Evolutionary conservation across 768 basidiomycete species (phyloP).

Genomic region (Amanita phalloides): DNA sequence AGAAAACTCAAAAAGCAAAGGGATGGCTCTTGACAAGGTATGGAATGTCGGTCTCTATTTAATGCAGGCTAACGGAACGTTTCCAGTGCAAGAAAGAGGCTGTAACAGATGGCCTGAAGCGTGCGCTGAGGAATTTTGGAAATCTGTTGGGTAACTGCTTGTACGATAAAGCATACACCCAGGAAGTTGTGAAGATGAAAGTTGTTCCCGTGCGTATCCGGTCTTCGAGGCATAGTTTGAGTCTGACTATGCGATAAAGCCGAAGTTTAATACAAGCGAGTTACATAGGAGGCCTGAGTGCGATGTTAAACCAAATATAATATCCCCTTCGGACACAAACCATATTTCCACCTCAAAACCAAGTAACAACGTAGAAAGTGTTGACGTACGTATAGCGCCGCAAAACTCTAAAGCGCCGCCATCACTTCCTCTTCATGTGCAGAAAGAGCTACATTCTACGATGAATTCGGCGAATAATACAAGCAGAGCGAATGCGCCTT

Average conservation of each 20-base stretch:
- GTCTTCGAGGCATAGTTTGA: neutral
- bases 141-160: constrained; percentile 93
- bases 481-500: neutral
- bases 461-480: constrained; percentile 1
- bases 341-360: constrained; percentile 3
- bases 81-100: constrained; percentile 95
- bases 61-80: neutral
- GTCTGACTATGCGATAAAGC: constrained; percentile 23
- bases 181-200: constrained; percentile 82
- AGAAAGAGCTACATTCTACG: constrained; percentile 6
- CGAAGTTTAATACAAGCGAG: constrained; percentile 56
- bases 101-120: constrained; percentile 89
- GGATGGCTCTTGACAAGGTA: constrained; percentile 85
- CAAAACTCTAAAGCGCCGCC: constrained; percentile 19
- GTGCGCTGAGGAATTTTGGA: constrained; percentile 85
- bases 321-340: constrained; percentile 9
- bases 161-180: constrained; percentile 88
- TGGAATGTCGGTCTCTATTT: constrained; percentile 11
- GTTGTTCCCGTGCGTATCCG: constrained; percentile 57
- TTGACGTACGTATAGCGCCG: constrained; percentile 9
- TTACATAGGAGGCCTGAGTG: constrained; percentile 67
- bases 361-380: constrained; percentile 1
- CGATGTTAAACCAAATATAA: constrained; percentile 23
- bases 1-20: constrained; percentile 84
- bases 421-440: constrained; percentile 30